Conservation (phyloP, 768 basidiomycete genomes). For the Ramaria rubella region DNA sequence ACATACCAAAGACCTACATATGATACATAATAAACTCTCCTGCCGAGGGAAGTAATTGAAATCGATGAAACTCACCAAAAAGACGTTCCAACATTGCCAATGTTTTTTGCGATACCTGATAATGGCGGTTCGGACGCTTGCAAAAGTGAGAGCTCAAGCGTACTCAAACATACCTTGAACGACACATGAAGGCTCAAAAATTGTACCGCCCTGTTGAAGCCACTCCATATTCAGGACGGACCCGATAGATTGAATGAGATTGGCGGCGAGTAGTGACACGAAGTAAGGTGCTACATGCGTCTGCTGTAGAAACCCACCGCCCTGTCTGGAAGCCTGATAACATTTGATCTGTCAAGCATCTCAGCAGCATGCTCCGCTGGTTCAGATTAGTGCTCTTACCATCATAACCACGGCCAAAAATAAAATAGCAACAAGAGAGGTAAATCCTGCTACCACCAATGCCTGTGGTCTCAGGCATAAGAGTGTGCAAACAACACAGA, state of each 20-base stretch:
- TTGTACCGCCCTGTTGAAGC: constrained; percentile 22
- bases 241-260: constrained; percentile 28
- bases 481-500: no score
- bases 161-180: constrained; percentile 22
- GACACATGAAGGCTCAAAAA: constrained; percentile 21
- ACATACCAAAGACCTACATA: not conserved
- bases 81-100: constrained; percentile 38
- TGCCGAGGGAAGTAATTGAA: not conserved
- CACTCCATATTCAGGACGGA: constrained; percentile 27
- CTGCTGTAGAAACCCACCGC: not conserved
- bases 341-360: not conserved
- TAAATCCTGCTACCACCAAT: not conserved
- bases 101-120: constrained; percentile 33
- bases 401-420: not conserved
- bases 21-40: not conserved
- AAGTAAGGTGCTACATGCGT: constrained; percentile 25
- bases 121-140: not conserved
- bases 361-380: not conserved
- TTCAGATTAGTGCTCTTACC: not conserved
- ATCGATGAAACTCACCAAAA: constrained; percentile 29
- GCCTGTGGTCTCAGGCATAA: no score
- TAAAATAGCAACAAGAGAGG: not conserved
- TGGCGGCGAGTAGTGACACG: constrained; percentile 26
- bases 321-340: not conserved
- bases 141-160: not conserved